Conservation (phyloP, 2,329 filamentous ascomycete species). For the Xylaria sp. region DNA sequence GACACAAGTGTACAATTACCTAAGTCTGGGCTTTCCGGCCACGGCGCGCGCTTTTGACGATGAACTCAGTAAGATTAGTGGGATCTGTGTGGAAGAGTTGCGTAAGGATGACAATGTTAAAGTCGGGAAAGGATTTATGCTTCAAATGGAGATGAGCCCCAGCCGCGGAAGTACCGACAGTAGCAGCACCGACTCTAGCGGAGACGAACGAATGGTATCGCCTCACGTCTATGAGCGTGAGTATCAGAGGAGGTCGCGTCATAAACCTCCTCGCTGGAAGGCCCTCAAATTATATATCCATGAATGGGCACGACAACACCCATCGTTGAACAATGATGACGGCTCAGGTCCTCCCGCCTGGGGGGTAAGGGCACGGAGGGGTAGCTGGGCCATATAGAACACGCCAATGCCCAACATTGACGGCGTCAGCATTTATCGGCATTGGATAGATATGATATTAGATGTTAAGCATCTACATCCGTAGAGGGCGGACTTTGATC, state of each 20-base stretch:
- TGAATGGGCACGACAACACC: slow-evolving; percentile 91
- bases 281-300: slow-evolving; percentile 84
- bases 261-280: slow-evolving; percentile 73
- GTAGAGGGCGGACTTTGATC: slow-evolving; percentile 20
- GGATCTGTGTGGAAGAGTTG: slow-evolving; percentile 74
- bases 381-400: slow-evolving; percentile 75
- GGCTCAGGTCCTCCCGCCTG: slow-evolving; percentile 68
- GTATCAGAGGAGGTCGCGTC: slow-evolving; percentile 59
- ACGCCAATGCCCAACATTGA: slow-evolving; percentile 4
- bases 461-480: slow-evolving; percentile 18
- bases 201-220: slow-evolving; percentile 44
- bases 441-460: slow-evolving; percentile 26
- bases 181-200: slow-evolving; percentile 43
- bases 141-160: slow-evolving; percentile 57
- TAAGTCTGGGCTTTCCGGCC: slow-evolving; percentile 90
- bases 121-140: slow-evolving; percentile 77
- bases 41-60: slow-evolving; percentile 84
- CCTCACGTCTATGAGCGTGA: slow-evolving; percentile 55
- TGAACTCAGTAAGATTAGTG: slow-evolving; percentile 84
- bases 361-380: slow-evolving; percentile 73
- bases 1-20: slow-evolving; percentile 96
- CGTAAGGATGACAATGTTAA: slow-evolving; percentile 70
- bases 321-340: slow-evolving; percentile 73
- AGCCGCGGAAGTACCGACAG: slow-evolving; percentile 23
- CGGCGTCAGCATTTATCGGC: slow-evolving; percentile 16